Evolutionary conservation across 192 early-diverging fungal species (phyloP), one percentile per base, ranked within the genome.

Genomic region (Backusella tarrabulga): DNA sequence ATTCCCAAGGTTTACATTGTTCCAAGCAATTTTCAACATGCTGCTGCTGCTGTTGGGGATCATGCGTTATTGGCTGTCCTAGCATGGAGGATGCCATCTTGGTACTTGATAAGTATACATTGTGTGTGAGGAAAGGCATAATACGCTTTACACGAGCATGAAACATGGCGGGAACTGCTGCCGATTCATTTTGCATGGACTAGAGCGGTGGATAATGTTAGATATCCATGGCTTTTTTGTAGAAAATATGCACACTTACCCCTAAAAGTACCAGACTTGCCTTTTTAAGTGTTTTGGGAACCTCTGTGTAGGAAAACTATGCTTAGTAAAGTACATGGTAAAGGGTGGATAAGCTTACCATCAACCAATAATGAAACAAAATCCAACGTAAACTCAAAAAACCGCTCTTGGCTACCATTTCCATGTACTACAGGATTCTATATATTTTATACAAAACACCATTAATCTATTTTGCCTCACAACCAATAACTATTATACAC

Each of bases 341-440:
- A 54, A 32, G 14, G 1, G 17, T 40, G 23, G 3, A n/a, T 46
- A 1, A 68, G 4, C 5, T 78, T 81, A 75, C 83, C 86, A 44
- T 88, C 87, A 78, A 88, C 85, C 1, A 88, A 63, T 26, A 84
- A 79, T 19, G 87, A 88, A 14, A 86, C 87, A 50, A 88, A 77
- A 69, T 88, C 87, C 21, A 88, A 52, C 26, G 83, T 81, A 78
- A 88, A 86, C 70, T 88, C 87, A 84, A 88, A 88, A n/a, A 86
- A 82, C 52, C 82, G 73, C 38, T 88, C 87, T 66, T 88, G 85
- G 8, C 84, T 83, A 21, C 87, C 85, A 69, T 86, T 85, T 41
- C 87, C 87, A 69, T 88, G 87, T 35, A 88, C 75, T 40, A 88
- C 72, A 1, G 87, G 83, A 21, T 77, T 85, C 82, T 83, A 44